Conservation (phyloP, 2,329 filamentous ascomycete species). For the Xylaria hypoxylon region DNA sequence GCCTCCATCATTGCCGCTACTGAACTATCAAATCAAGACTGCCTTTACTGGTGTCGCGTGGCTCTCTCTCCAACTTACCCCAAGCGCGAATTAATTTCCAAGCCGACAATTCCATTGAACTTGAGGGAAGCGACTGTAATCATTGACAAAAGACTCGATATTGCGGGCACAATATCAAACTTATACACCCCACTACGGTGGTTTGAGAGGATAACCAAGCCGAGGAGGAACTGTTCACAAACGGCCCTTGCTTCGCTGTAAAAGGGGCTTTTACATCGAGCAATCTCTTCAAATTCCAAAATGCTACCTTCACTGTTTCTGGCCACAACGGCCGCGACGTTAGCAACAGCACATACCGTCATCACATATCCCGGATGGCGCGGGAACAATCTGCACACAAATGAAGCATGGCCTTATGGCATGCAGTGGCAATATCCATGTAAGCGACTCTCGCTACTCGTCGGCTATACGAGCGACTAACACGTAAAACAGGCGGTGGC, state of each 20-base stretch:
- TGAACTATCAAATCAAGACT: conserved; percentile 10
- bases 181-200: neutral
- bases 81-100: neutral
- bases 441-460: conserved; percentile 60
- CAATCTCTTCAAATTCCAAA: conserved; percentile 34
- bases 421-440: conserved; percentile 98
- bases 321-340: conserved; percentile 58
- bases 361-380: conserved; percentile 88
- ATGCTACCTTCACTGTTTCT: conserved; percentile 62
- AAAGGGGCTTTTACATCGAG: conserved; percentile 7
- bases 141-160: neutral
- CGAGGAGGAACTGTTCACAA: conserved; percentile 11
- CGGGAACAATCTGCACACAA: conserved; percentile 86
- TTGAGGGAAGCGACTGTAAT: neutral
- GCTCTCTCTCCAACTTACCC: neutral
- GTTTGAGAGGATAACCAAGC: conserved; percentile 6
- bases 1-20: conserved; percentile 7
- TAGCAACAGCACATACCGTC: conserved; percentile 78
- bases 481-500: conserved; percentile 76
- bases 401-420: conserved; percentile 83
- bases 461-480: neutral
- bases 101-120: neutral
- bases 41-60: conserved; percentile 14
- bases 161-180: neutral
- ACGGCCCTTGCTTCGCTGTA: conserved; percentile 10